Evolutionary conservation across 1,139 yeast genomes (phyloP).

Genomic region (Saccharomyces hybrid): DNA sequence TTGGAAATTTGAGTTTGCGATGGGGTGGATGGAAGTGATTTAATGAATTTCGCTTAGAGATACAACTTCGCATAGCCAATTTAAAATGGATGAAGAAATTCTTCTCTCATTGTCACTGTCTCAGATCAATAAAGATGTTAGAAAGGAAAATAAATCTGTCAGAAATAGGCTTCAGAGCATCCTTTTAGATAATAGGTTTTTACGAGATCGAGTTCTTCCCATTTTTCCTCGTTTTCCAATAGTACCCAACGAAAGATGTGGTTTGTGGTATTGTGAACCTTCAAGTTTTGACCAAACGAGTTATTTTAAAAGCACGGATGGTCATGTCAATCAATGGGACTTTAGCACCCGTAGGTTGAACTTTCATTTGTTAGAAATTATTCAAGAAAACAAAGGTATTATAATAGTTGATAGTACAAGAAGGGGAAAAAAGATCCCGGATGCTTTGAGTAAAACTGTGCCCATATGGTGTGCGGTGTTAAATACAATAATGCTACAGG

Average conservation of each 20-base stretch:
- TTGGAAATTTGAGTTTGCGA: no score
- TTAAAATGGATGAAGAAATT: conserved; percentile 1
- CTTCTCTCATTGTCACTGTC: conserved; percentile 12
- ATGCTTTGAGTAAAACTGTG: conserved; percentile 74
- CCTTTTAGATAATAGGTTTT: conserved; percentile 46
- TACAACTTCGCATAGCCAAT: no score
- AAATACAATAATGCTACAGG: conserved; percentile 41
- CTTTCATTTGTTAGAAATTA: conserved; percentile 51
- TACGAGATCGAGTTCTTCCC: conserved; percentile 29
- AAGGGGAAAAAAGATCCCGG: conserved; percentile 78
- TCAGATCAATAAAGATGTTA: conserved; percentile 29
- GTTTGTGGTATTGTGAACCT: conserved; percentile 73
- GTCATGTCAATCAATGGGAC: conserved; percentile 74
- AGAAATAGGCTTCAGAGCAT: conserved; percentile 67
- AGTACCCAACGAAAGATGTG: conserved; percentile 79
- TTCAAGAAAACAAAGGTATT: conserved; percentile 40
- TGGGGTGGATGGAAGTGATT: no score
- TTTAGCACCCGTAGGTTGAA: conserved; percentile 69
- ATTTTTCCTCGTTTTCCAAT: conserved; percentile 36
- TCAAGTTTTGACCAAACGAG: conserved; percentile 38
- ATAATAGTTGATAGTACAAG: conserved; percentile 79
- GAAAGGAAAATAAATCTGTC: conserved; percentile 49
- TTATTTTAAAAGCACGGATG: conserved; percentile 87
- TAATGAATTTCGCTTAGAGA: no score
- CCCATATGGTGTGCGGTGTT: conserved; percentile 90